These are phyloP conservation scores for Eucalyptus grandis DNA, from an alignment of 345 rosid genomes.

Conservation along the genomic window DNA sequence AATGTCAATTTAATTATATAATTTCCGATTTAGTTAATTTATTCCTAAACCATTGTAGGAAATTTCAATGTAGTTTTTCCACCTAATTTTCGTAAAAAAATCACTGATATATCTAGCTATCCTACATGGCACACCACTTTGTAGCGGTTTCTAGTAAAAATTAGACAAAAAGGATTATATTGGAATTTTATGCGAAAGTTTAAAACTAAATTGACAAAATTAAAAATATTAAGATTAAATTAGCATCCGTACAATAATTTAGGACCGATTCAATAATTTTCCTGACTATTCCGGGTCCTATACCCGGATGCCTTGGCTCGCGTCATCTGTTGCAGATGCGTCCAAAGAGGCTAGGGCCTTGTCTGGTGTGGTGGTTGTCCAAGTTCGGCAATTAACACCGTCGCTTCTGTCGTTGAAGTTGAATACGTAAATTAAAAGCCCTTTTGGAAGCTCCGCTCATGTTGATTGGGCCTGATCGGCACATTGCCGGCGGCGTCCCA, in stretches of 20 bases:
- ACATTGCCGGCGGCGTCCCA: neutral
- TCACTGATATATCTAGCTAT: accelerated
- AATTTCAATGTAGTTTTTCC: neutral
- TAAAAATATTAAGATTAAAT: neutral
- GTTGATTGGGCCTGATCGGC: neutral
- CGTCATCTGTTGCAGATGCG: neutral
- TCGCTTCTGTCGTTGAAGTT: neutral
- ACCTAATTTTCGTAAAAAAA: accelerated
- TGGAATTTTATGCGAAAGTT: accelerated
- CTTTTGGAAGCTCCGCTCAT: neutral
- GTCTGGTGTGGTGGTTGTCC: neutral
- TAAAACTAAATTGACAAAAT: neutral
- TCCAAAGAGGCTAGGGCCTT: neutral
- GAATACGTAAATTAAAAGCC: neutral
- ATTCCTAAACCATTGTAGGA: accelerated
- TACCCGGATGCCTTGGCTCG: neutral
- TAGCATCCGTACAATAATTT: neutral
- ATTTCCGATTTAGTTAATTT: neutral
- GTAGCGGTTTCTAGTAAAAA: neutral
- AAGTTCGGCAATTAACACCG: neutral
- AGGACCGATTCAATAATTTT: neutral
- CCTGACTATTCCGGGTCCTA: neutral
- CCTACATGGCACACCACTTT: neutral
- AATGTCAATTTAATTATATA: neutral
- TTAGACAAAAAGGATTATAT: accelerated